Evolutionary conservation across 2,329 filamentous ascomycete genomes (phyloP), one percentile per base, ranked within the genome.

Genomic region (Malbranchea zuffiana): DNA sequence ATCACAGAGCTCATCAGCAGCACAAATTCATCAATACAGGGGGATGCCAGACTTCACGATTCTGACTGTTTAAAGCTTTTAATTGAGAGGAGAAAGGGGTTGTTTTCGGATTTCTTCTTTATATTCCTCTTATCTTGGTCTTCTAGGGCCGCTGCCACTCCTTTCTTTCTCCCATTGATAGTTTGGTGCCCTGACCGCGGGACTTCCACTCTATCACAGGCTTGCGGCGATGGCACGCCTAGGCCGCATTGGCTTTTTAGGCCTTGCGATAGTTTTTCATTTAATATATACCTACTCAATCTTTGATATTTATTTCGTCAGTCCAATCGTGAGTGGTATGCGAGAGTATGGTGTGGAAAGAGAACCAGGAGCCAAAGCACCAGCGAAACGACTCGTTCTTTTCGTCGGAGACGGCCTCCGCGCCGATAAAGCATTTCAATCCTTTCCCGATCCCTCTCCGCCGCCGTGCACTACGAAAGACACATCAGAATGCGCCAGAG

Each of bases 221-320:
- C n/a, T 27, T 16, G 17, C 26, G 16, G 45, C 44, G 39, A 67
- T 68, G 65, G 63, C 65, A 45, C 71, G 73, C 52, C 61, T 77
- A 42, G 67, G 73, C 48, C 84, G 87, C 56, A 74, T 82, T 54
- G 80, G 79, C 56, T 96, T 98, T 59, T 65, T 96, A 60, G 78
- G 80, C 56, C 75, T 93, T 56, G 90, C 90, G 50, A 74, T 95
- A 55, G 66, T 88, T 43, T 98, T 98, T 59, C 92, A 98, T 62
- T 60, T 96, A 37, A 75, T 93, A 47, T 98, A 98, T 60, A 80
- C 94, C 39, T 82, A 80, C 56, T 94, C 86, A 42, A 96, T 96
- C 53, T 98, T 98, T 64, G 87, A 95, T 60, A 90, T 96, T 46
- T 96, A 98, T 64, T 98, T 98, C 56, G 86, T 95, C 55, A 95